Conservation (phyloP, 495 filamentous ascomycete genomes). For the Hypoxylon cercidicola region DNA sequence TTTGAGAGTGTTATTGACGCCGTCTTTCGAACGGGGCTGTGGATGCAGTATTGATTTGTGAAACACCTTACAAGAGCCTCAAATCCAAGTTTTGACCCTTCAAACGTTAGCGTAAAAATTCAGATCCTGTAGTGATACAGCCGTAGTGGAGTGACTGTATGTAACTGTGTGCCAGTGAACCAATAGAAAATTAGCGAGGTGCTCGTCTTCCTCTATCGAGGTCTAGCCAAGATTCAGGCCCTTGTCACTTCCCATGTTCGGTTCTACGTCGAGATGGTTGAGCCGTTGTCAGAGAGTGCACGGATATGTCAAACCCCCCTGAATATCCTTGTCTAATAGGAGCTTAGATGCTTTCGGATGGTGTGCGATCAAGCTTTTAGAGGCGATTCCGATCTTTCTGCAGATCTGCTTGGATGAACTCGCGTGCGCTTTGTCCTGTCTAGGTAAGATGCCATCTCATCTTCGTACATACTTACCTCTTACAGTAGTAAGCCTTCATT, state of each 20-base stretch:
- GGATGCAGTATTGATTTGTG: conserved; percentile 13
- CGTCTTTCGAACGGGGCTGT: conserved; percentile 18
- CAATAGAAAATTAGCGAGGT: conserved; percentile 13
- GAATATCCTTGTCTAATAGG: not conserved
- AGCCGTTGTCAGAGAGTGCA: conserved; percentile 1
- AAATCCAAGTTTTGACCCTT: conserved; percentile 29
- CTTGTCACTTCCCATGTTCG: conserved; percentile 12
- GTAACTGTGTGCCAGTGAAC: not conserved
- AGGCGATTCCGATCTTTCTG: not conserved
- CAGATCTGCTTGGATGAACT: not conserved
- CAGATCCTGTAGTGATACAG: conserved; percentile 16
- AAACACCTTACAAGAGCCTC: conserved; percentile 29
- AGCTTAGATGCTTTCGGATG: conserved; percentile 2
- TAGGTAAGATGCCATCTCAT: not conserved
- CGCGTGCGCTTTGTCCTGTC: not conserved
- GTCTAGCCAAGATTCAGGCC: conserved; percentile 22
- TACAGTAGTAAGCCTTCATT: too few relatives aligned
- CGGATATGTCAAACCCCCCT: too few relatives aligned
- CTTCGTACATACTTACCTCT: not conserved
- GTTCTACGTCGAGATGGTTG: conserved; percentile 17
- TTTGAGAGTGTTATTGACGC: conserved; percentile 17
- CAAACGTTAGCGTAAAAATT: conserved; percentile 34
- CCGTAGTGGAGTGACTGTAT: conserved; percentile 13
- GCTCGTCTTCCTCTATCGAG: conserved; percentile 11
- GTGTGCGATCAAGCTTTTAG: not conserved